A percentile compares a stretch with the other conserved stretches of the same genome.
Conservation (phyloP, 257 asterid genomes). For the Primulina eburnea region DNA sequence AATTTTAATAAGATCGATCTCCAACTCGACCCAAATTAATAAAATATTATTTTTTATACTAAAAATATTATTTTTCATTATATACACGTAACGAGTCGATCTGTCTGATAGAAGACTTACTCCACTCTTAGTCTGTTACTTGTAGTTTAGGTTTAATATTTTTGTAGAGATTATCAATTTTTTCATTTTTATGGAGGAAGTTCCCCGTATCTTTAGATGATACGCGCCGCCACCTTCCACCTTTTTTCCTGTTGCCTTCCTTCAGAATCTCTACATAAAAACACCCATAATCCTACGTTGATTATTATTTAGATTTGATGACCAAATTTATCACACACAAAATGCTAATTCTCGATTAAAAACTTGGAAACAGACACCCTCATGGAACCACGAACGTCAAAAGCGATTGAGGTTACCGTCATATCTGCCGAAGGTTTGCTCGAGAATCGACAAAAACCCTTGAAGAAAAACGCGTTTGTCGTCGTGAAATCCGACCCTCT, state of each 20-base stretch:
- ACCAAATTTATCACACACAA: background rate
- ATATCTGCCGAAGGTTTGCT: conserved; percentile 62
- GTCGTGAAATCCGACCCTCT: conserved; percentile 34
- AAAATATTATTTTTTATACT: no score
- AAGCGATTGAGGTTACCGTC: conserved; percentile 46
- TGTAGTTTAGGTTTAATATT: no score
- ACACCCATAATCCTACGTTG: background rate
- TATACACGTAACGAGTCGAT: no score
- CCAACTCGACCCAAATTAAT: no score
- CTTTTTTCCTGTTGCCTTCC: conserved; percentile 25
- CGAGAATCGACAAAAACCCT: conserved; percentile 25
- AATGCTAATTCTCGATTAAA: background rate
- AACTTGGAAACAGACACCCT: no score
- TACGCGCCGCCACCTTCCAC: conserved; percentile 17
- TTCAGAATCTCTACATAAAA: background rate
- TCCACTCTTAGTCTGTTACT: no score
- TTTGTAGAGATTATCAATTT: no score
- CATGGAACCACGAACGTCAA: conserved; percentile 19
- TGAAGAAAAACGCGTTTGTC: conserved; percentile 47
- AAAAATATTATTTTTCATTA: no score
- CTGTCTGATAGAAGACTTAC: no score
- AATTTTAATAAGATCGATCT: no score
- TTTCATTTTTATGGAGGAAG: no score
- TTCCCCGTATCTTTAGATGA: no score
- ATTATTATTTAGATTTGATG: background rate